Percentiles rank a stretch among this genome's conserved stretches.
Evolutionary conservation across 2,329 filamentous ascomycete genomes (phyloP).

Genomic region (Aspergillus thermomutatus): DNA sequence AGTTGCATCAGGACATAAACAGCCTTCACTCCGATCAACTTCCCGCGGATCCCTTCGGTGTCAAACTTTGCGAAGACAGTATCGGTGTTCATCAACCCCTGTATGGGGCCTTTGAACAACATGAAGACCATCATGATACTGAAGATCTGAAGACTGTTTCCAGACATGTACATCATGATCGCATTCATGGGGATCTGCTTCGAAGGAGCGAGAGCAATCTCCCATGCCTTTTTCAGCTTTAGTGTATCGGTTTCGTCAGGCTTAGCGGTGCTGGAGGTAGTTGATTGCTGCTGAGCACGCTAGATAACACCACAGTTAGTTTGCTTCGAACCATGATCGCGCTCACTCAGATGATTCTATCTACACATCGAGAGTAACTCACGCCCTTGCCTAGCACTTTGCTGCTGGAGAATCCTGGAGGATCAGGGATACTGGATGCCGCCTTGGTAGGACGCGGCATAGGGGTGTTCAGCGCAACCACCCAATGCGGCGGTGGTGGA

Average conservation of each 20-base stretch:
- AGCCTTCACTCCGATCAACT: slow-evolving; percentile 78
- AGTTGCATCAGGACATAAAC: slow-evolving; percentile 87
- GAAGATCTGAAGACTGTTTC: slow-evolving; percentile 97
- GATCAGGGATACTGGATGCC: slow-evolving; percentile 67
- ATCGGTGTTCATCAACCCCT: slow-evolving; percentile 78
- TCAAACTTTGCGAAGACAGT: slow-evolving; percentile 89
- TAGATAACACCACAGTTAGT: slow-evolving; percentile 14
- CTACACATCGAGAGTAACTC: neutral
- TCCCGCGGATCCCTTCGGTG: slow-evolving; percentile 68
- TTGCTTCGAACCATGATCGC: neutral
- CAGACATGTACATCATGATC: slow-evolving; percentile 99
- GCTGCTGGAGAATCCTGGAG: slow-evolving; percentile 72
- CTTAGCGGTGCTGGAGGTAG: slow-evolving; percentile 29
- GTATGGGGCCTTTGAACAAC: slow-evolving; percentile 94
- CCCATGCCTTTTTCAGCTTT: slow-evolving; percentile 99
- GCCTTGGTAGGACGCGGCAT: slow-evolving; percentile 64
- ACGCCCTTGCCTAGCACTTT: slow-evolving; percentile 41
- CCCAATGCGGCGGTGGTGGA: slow-evolving; percentile 70
- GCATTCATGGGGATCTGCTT: slow-evolving; percentile 97
- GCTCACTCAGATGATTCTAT: neutral
- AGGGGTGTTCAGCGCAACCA: slow-evolving; percentile 70
- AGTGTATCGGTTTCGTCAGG: slow-evolving; percentile 87
- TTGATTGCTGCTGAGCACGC: slow-evolving; percentile 30
- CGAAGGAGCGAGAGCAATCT: slow-evolving; percentile 86
- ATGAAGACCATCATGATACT: slow-evolving; percentile 99